Percentiles rank a stretch among this genome's conserved stretches.
phyloP scores from a whole-genome alignment of 306 rosid genomes.

The Cucumis sativus region DNA sequence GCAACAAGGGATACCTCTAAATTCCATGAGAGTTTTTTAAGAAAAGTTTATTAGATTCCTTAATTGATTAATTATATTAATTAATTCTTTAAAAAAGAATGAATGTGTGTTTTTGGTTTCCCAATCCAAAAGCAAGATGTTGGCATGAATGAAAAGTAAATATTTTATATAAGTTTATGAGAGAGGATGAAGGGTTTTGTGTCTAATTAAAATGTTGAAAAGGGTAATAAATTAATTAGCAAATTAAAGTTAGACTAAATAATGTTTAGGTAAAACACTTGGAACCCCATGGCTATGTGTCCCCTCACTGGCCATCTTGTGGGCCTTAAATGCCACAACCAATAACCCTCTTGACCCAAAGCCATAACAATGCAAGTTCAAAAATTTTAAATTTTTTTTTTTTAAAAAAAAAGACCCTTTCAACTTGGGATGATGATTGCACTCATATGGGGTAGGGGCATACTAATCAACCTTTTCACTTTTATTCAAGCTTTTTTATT shows the following conservation, averaged over 20 bases:
- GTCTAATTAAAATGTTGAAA: constrained; percentile 34
- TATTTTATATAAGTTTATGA: not conserved
- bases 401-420: not conserved
- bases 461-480: constrained; percentile 16
- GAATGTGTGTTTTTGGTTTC: not conserved
- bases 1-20: not conserved
- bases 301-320: constrained; percentile 30
- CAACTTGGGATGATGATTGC: constrained; percentile 71
- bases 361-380: constrained; percentile 16
- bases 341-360: constrained; percentile 52
- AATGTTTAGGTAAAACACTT: constrained; percentile 46
- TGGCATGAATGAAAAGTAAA: not conserved
- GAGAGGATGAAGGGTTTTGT: constrained; percentile 9
- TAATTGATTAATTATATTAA: not conserved
- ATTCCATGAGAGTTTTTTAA: not conserved
- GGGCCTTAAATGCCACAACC: constrained; percentile 36
- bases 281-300: constrained; percentile 81
- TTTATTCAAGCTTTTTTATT: constrained; percentile 25
- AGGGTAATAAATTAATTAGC: not conserved
- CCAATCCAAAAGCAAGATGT: not conserved
- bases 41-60: not conserved
- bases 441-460: constrained; percentile 48
- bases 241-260: constrained; percentile 6
- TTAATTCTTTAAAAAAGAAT: not conserved
- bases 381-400: too few relatives aligned